A percentile compares a stretch with the other conserved stretches of the same genome.
These are phyloP conservation scores for Skeletonema tropicum DNA, from an alignment of 108 stramenopile species.

Conservation along the genomic window DNA sequence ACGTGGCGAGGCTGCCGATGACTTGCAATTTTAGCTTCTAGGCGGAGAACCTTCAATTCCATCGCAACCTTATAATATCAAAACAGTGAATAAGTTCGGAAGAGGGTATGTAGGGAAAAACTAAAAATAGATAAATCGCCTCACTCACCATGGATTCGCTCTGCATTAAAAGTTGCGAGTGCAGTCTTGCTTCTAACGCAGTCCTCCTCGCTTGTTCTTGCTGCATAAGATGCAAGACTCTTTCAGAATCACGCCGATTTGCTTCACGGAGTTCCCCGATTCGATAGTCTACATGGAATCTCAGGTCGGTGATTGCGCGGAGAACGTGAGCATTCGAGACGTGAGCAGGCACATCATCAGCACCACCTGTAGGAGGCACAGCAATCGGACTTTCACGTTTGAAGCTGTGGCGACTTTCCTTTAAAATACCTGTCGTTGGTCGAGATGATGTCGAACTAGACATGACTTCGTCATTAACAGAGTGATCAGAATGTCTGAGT, in stretches of 20 bases:
- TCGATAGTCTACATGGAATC: conserved; percentile 48
- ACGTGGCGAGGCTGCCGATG: conserved; percentile 46
- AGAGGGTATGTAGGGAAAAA: background rate
- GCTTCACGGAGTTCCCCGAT: conserved; percentile 35
- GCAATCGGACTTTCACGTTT: background rate
- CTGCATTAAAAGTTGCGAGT: conserved; percentile 56
- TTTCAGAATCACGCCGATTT: conserved; percentile 35
- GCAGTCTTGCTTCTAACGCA: conserved; percentile 52
- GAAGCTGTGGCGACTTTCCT: conserved; percentile 35
- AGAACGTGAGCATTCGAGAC: conserved; percentile 50
- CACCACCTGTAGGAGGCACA: background rate
- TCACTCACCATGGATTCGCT: conserved; percentile 57
- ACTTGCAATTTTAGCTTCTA: conserved; percentile 56
- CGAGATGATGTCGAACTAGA: conserved; percentile 6
- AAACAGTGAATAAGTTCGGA: background rate
- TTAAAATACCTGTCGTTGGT: conserved; percentile 30
- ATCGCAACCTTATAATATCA: conserved; percentile 39
- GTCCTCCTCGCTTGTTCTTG: conserved; percentile 51
- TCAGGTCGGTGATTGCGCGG: conserved; percentile 44
- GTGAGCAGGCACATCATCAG: conserved; percentile 20
- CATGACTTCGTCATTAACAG: conserved; percentile 23
- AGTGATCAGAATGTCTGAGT: background rate
- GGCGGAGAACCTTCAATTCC: conserved; percentile 56
- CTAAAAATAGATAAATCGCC: background rate
- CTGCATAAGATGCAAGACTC: conserved; percentile 47